phyloP scores from a whole-genome alignment of 192 early-diverging fungal genomes.

The Backusella liffmaniae region DNA sequence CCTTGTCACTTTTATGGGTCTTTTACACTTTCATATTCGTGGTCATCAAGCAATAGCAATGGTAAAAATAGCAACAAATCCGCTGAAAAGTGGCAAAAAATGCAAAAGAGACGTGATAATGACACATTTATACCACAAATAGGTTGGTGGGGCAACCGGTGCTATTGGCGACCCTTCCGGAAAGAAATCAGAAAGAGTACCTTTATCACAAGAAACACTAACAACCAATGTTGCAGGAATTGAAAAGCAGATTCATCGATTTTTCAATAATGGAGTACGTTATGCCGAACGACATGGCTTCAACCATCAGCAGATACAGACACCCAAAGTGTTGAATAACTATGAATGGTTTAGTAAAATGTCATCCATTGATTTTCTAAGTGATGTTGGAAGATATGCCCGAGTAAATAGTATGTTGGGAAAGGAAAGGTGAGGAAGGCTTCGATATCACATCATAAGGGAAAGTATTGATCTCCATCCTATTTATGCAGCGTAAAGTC shows the following conservation, averaged over 20 bases:
- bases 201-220: slow-evolving; percentile 57
- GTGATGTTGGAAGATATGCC: slow-evolving; percentile 74
- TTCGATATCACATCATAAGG: too few species aligned
- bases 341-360: slow-evolving; percentile 75
- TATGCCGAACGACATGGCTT: slow-evolving; percentile 43
- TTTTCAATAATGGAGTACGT: slow-evolving; percentile 60
- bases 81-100: not conserved
- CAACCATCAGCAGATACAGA: not conserved
- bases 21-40: slow-evolving; percentile 81
- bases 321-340: slow-evolving; percentile 74
- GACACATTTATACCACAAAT: slow-evolving; percentile 4
- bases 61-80: slow-evolving; percentile 43
- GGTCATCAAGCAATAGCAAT: slow-evolving; percentile 84
- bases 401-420: slow-evolving; percentile 84
- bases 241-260: slow-evolving; percentile 63
- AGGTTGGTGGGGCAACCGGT: slow-evolving; percentile 89
- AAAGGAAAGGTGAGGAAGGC: slow-evolving; percentile 64
- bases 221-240: slow-evolving; percentile 66
- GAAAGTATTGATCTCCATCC: too few species aligned
- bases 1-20: slow-evolving; percentile 77
- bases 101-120: too few species aligned
- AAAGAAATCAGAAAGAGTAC: slow-evolving; percentile 74
- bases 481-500: slow-evolving; percentile 64
- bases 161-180: slow-evolving; percentile 93
- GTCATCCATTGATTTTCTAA: slow-evolving; percentile 74